phyloP scores from a whole-genome alignment of 2,329 filamentous ascomycete species.

The Cordyceps cateniannulata region DNA sequence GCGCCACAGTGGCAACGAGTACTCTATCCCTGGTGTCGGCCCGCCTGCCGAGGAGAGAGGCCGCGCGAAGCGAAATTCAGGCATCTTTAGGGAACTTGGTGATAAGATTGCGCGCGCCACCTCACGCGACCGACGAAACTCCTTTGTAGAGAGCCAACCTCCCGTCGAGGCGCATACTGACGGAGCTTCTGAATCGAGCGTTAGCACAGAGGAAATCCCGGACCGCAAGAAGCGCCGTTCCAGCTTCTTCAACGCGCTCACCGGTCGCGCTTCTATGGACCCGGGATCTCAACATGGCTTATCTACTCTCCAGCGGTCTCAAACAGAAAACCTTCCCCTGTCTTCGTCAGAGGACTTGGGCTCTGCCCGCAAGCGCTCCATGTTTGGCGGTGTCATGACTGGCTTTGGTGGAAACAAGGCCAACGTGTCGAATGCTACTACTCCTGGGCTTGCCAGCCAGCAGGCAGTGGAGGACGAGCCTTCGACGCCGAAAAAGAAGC shows the following conservation, averaged over 20 bases:
- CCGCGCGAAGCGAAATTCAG: constrained; percentile 32
- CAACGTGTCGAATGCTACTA: background rate
- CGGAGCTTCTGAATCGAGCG: constrained; percentile 37
- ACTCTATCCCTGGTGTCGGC: constrained; percentile 29
- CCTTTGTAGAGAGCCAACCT: constrained; percentile 19
- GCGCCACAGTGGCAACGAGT: constrained; percentile 33
- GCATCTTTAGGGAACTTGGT: constrained; percentile 46
- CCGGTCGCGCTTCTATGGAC: constrained; percentile 20
- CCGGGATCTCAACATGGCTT: constrained; percentile 6
- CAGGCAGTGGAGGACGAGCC: background rate
- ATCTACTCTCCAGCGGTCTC: background rate
- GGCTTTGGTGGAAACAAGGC: background rate
- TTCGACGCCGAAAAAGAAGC: constrained; percentile 30
- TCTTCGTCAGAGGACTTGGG: constrained; percentile 17
- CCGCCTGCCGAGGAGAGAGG: constrained; percentile 31
- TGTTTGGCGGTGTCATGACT: constrained; percentile 25
- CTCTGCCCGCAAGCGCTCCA: constrained; percentile 33
- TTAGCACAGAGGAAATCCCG: constrained; percentile 31
- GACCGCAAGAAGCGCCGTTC: constrained; percentile 33
- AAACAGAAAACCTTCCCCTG: background rate
- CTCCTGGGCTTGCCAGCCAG: background rate
- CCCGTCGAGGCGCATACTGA: constrained; percentile 20
- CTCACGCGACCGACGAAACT: constrained; percentile 26
- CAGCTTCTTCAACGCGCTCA: constrained; percentile 31
- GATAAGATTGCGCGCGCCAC: constrained; percentile 33